Evolutionary conservation across 805 yeast genomes (phyloP), one percentile per base, ranked within the genome.

Genomic region (Candida wancherniae): DNA sequence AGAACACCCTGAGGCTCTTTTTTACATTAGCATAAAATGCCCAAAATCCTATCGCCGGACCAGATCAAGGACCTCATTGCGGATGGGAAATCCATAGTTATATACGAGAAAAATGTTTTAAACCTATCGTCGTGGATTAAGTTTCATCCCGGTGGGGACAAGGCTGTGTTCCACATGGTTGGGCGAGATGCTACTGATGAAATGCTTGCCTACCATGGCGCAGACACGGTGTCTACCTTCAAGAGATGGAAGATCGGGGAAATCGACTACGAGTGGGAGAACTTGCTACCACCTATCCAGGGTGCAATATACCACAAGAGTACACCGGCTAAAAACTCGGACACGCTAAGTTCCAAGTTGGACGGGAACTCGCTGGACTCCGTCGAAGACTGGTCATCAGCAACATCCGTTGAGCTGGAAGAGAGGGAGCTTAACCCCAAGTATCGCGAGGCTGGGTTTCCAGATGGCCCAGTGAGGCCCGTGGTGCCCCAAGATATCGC

Each of bases 151-250:
- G 96, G 96, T 10, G 95, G 96, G 4, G 88, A 80, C 37, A 82
- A 76, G 48, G 88, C 94, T 2, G 78, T 87, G 5, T 66, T 65
- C 45, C 96, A 87, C 56, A 69, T 86, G 80, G 73, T 86, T 3
- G 96, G 96, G 2, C 61, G 90, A 34, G 95, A 86, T 57, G 94
- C 95, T 13, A 80, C 92, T 0, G 94, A 85, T 52, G 95, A 87
- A 53, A 85, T 86, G 84, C 72, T 77, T 31, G 87, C 88, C 6
- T 86, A 84, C 48, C 95, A 86, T 51, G 54, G 73, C 25, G 74
- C 67, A 9, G 81, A 74, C 29, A 73, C 92, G 0, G 58, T 71
- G 6, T 28, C 37, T 3, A 55, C 57, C 0, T 80, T 84, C 53
- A 47, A 51, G n/a, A 67, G 57, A 22, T 87, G 73, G 72, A 70